Percentiles rank a stretch among this genome's conserved stretches.
Conservation (phyloP, 345 rosid species). For the Bruguiera sexangula region DNA sequence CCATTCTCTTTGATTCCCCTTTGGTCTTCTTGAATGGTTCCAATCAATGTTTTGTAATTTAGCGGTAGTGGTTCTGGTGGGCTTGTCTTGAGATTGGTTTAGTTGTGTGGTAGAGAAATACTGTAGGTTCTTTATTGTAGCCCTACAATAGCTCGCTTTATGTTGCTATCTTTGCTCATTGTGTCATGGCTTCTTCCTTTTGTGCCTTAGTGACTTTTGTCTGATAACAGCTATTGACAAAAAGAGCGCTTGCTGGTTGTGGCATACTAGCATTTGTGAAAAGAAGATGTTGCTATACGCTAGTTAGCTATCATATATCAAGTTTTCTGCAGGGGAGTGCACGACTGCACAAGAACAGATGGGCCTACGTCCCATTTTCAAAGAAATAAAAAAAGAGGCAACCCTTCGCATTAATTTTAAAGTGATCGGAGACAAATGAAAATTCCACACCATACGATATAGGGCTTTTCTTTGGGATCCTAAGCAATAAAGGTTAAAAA, state of each 20-base stretch:
- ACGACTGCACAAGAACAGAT: too few species aligned
- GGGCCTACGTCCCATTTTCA: too few species aligned
- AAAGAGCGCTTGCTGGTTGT: constrained; percentile 17
- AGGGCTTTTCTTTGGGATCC: not conserved
- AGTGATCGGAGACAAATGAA: too few species aligned
- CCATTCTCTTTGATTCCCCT: not conserved
- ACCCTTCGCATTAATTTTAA: too few species aligned
- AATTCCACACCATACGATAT: too few species aligned
- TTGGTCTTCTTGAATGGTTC: constrained; percentile 7
- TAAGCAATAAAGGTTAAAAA: too few species aligned
- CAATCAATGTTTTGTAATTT: constrained; percentile 15
- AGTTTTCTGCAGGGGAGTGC: too few species aligned
- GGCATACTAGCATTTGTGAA: not conserved
- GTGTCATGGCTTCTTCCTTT: constrained; percentile 6
- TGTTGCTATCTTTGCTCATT: constrained; percentile 7
- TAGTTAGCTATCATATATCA: too few species aligned
- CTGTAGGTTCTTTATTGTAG: not conserved
- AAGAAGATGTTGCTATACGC: not conserved
- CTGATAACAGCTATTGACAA: constrained; percentile 18
- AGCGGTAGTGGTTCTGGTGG: constrained; percentile 23
- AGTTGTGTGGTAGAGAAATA: constrained; percentile 15
- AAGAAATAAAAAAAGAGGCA: too few species aligned
- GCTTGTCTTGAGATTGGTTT: constrained; percentile 4
- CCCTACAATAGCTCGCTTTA: constrained; percentile 7
- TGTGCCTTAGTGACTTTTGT: not conserved